Evolutionary conservation across 805 yeast species (phyloP).

Genomic region (Cyberlindnera veronae): DNA sequence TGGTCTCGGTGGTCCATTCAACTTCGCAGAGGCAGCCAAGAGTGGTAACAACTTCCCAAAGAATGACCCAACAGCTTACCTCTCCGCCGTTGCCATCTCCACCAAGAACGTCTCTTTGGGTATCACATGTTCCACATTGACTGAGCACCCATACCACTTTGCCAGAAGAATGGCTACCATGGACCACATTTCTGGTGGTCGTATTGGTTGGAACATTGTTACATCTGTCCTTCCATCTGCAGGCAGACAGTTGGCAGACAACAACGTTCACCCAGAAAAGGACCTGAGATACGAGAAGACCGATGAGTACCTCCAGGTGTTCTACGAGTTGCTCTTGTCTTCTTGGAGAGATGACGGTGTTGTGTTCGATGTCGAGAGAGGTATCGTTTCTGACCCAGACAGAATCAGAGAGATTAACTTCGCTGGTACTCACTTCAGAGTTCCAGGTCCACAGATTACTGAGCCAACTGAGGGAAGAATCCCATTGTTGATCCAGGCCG

Average conservation of each 20-base stretch:
- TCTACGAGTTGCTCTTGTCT: constrained; percentile 38
- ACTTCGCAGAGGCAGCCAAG: constrained; percentile 34
- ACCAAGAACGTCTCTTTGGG: constrained; percentile 41
- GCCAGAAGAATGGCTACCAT: constrained; percentile 45
- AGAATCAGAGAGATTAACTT: constrained; percentile 41
- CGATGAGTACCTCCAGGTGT: constrained; percentile 42
- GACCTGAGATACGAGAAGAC: constrained; percentile 41
- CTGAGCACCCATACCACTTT: constrained; percentile 44
- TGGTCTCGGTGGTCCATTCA: constrained; percentile 32
- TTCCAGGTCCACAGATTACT: constrained; percentile 41
- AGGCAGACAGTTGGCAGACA: constrained; percentile 39
- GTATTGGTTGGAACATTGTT: constrained; percentile 49
- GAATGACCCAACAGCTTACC: constrained; percentile 37
- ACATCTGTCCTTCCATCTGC: constrained; percentile 43
- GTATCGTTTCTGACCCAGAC: constrained; percentile 38
- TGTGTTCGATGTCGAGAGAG: constrained; percentile 27
- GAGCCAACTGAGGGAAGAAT: constrained; percentile 45
- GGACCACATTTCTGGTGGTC: constrained; percentile 44
- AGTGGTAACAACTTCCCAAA: constrained; percentile 35
- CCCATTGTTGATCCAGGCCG: constrained; percentile 46
- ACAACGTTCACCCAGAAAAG: constrained; percentile 37
- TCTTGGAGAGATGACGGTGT: constrained; percentile 46
- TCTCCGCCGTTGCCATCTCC: constrained; percentile 40
- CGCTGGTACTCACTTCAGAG: constrained; percentile 38
- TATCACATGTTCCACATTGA: constrained; percentile 42